Evolutionary conservation across 2,329 filamentous ascomycete species (phyloP).

Genomic region (Nothopassalora personata): DNA sequence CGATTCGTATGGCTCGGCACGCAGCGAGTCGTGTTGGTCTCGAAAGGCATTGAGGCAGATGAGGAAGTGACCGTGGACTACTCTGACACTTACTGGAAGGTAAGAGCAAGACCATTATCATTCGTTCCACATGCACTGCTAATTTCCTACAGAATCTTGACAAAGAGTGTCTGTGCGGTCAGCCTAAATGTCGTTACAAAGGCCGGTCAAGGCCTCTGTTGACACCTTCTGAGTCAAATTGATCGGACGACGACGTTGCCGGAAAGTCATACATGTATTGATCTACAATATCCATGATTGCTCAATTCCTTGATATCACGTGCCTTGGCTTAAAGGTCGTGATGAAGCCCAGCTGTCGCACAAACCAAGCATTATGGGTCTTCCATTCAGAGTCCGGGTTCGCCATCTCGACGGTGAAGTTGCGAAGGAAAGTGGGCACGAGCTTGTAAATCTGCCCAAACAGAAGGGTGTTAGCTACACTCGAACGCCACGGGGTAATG

Average conservation of each 20-base stretch:
- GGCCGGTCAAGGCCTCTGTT: conserved; percentile 9
- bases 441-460: conserved; percentile 42
- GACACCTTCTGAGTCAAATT: conserved; percentile 5
- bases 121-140: neutral
- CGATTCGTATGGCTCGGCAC: conserved; percentile 53
- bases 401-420: conserved; percentile 55
- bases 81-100: conserved; percentile 53
- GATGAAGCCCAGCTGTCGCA: conserved; percentile 43
- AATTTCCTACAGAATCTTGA: conserved; percentile 38
- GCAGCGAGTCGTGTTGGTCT: conserved; percentile 52
- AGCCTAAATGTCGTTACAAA: conserved; percentile 47
- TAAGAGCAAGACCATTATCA: conserved; percentile 3
- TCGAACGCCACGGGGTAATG: too few species aligned
- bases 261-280: neutral
- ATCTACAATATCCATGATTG: neutral
- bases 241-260: neutral
- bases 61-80: conserved; percentile 56
- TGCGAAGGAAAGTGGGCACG: conserved; percentile 54
- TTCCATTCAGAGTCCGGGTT: conserved; percentile 39
- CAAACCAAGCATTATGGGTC: conserved; percentile 52
- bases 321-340: conserved; percentile 37
- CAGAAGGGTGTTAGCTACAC: too few species aligned
- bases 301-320: neutral
- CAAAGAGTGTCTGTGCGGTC: conserved; percentile 52
- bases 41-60: conserved; percentile 50